Percentiles rank a stretch among this genome's conserved stretches.
phyloP scores from a whole-genome alignment of 495 filamentous ascomycete species.

The Penicillium cosmopolitanum region DNA sequence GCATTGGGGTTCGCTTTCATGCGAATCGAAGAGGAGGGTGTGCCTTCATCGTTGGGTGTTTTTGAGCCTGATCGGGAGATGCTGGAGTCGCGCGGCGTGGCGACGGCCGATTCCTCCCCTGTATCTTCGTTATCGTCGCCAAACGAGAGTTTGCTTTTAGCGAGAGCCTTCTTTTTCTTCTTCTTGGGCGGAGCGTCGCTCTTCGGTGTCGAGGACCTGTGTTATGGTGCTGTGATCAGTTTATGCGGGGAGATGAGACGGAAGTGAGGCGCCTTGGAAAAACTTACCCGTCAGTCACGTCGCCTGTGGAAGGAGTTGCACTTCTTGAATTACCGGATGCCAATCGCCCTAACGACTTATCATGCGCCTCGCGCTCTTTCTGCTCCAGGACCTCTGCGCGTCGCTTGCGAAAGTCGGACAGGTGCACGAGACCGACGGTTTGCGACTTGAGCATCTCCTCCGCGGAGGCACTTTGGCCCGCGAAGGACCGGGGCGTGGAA shows the following conservation, averaged over 20 bases:
- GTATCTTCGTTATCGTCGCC: slow-evolving; percentile 59
- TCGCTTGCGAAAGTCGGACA: slow-evolving; percentile 95
- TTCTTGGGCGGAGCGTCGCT: slow-evolving; percentile 56
- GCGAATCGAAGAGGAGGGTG: slow-evolving; percentile 43
- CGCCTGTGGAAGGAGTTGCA: slow-evolving; percentile 57
- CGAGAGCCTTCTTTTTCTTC: slow-evolving; percentile 68
- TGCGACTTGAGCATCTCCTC: slow-evolving; percentile 90
- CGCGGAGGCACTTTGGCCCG: slow-evolving; percentile 75
- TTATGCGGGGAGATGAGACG: slow-evolving; percentile 5
- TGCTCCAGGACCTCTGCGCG: slow-evolving; percentile 93
- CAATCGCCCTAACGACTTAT: slow-evolving; percentile 55
- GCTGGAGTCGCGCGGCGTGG: slow-evolving; percentile 41
- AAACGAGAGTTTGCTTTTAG: slow-evolving; percentile 73
- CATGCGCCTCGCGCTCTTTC: slow-evolving; percentile 80
- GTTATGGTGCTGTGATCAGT: slow-evolving; percentile 41
- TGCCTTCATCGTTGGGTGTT: slow-evolving; percentile 43
- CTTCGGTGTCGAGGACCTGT: slow-evolving; percentile 44
- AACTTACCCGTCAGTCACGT: slow-evolving; percentile 57
- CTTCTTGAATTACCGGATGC: slow-evolving; percentile 52
- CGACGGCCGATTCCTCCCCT: slow-evolving; percentile 33
- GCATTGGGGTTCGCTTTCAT: slow-evolving; percentile 71
- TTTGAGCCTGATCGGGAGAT: slow-evolving; percentile 42
- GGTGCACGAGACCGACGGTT: slow-evolving; percentile 89
- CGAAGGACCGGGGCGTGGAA: slow-evolving; percentile 63
- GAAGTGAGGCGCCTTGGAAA: slow-evolving; percentile 21